Evolutionary conservation across 2,329 filamentous ascomycete genomes (phyloP).

Genomic region (Scopulariopsis brevicaulis): DNA sequence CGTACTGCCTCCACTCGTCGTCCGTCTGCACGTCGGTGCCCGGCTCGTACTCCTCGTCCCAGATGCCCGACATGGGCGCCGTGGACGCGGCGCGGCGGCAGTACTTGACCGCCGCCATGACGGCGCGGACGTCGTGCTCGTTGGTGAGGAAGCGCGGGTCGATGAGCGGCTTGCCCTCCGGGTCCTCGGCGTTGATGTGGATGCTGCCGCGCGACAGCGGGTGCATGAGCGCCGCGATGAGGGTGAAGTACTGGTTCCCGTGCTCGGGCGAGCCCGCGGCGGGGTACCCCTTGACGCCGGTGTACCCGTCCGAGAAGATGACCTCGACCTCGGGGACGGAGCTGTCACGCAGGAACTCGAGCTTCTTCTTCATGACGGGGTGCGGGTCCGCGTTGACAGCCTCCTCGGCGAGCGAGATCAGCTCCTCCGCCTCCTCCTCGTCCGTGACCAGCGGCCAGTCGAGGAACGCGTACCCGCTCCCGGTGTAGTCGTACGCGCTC

Average conservation of each 20-base stretch:
- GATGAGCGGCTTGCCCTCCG: conserved; percentile 24
- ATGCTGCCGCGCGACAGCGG: conserved; percentile 48
- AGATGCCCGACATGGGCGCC: conserved; percentile 17
- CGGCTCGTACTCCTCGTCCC: conserved; percentile 23
- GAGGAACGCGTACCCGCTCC: conserved; percentile 25
- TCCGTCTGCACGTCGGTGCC: conserved; percentile 16
- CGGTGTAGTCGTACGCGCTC: conserved; percentile 26
- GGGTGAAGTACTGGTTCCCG: conserved; percentile 26
- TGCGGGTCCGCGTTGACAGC: conserved; percentile 24
- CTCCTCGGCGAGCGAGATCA: conserved; percentile 19
- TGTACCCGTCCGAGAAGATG: conserved; percentile 18
- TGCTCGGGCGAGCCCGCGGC: conserved; percentile 17
- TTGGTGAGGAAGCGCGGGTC: conserved; percentile 7
- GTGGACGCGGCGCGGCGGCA: conserved; percentile 17
- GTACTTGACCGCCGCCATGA: conserved; percentile 18
- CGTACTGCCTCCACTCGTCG: conserved; percentile 22
- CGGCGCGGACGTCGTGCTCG: conserved; percentile 11
- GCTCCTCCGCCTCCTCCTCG: conserved; percentile 14
- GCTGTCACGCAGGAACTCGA: conserved; percentile 21
- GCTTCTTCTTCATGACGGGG: conserved; percentile 23
- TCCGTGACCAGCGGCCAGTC: conserved; percentile 25
- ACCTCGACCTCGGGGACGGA: conserved; percentile 15
- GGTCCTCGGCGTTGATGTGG: conserved; percentile 36
- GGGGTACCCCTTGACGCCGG: conserved; percentile 10
- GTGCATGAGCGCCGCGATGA: conserved; percentile 47